Evolutionary conservation across 805 yeast genomes (phyloP).

Genomic region (Cyberlindnera euphorbiae): DNA sequence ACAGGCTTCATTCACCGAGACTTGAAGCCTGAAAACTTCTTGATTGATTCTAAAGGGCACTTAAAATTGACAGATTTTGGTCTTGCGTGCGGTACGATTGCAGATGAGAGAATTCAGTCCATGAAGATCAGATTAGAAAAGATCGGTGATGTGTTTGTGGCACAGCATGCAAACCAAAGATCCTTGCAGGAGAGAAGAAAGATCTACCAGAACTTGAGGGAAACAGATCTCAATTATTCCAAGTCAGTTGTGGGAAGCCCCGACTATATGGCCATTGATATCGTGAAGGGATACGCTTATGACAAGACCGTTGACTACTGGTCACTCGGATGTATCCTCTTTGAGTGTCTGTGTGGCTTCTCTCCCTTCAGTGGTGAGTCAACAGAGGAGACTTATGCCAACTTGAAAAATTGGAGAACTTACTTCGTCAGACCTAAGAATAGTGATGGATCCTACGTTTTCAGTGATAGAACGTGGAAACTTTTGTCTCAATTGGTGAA

Average conservation of each 20-base stretch:
- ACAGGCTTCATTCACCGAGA: conserved; percentile 97
- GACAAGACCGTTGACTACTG: conserved; percentile 97
- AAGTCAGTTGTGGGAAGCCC: conserved; percentile 97
- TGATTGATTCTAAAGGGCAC: conserved; percentile 87
- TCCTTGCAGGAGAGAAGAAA: conserved; percentile 84
- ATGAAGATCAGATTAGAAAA: conserved; percentile 68
- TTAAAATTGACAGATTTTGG: conserved; percentile 96
- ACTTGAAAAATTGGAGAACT: conserved; percentile 88
- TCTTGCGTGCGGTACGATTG: conserved; percentile 92
- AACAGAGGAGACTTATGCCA: conserved; percentile 91
- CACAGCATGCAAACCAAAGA: conserved; percentile 51
- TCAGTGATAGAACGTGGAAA: conserved; percentile 96
- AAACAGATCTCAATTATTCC: conserved; percentile 76
- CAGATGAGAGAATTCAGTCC: conserved; percentile 87
- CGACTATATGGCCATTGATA: conserved; percentile 98
- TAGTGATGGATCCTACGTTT: conserved; percentile 85
- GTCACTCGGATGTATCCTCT: conserved; percentile 96
- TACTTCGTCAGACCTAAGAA: conserved; percentile 86
- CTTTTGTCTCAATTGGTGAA: conserved; percentile 76
- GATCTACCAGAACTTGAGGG: conserved; percentile 74
- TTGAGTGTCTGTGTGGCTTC: conserved; percentile 93
- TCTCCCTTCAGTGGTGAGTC: conserved; percentile 95
- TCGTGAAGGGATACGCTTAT: conserved; percentile 77
- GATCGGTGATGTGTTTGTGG: conserved; percentile 66
- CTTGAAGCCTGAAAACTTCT: conserved; percentile 89